Base-by-base conservation (phyloP, 2,329 filamentous ascomycete genomes). In the Neonectria hederae region DNA sequence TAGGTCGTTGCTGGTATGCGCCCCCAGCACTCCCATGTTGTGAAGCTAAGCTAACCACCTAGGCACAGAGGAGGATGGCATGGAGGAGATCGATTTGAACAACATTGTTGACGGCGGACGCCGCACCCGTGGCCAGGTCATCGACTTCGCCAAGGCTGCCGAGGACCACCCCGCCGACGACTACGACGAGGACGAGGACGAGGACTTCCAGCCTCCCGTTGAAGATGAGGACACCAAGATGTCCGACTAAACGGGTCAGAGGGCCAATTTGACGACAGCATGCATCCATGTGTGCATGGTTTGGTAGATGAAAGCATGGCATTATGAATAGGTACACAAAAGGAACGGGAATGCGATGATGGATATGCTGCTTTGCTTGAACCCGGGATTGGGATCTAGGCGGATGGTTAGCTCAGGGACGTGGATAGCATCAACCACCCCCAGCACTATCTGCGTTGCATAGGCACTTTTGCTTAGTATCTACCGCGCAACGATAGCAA, bases 121-220 rank as follows among this genome's bases (percentile, higher is more conserved):
- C 74, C 95, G 96, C 80, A 98, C 95, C 68, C 95, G 95, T 76
- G 94, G 94, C 77, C 92, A 93, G 80, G 87, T 90, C 76, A 97
- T 98, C 78, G 93, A 98, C 85, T 98, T 93, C 82, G 91, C 92
- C 75, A 94, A 97, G 84, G 94, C 94, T 21, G 93, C 93, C 26
- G 86, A 92, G 80, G 89, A 97, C 80, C 87, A 92, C 73, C 89
- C 87, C 51, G 87, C 85, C 68, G 87, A 89, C 8, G 92, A 94
- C 5, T 92, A 94, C 4, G 92, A 95, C 30, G 93, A 94, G 48
- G 92, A 96, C 0, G 92, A 92, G 49, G 90, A 92, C 64, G 91
- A 89, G 49, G 88, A 85, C 73, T 90, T 90, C 77, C 83, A 90
- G 76, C 88, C 87, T 54, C 78, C 86, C 42, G 86, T 86, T 58